Base-by-base conservation (phyloP, 768 basidiomycete species). In the Russula earlei region DNA sequence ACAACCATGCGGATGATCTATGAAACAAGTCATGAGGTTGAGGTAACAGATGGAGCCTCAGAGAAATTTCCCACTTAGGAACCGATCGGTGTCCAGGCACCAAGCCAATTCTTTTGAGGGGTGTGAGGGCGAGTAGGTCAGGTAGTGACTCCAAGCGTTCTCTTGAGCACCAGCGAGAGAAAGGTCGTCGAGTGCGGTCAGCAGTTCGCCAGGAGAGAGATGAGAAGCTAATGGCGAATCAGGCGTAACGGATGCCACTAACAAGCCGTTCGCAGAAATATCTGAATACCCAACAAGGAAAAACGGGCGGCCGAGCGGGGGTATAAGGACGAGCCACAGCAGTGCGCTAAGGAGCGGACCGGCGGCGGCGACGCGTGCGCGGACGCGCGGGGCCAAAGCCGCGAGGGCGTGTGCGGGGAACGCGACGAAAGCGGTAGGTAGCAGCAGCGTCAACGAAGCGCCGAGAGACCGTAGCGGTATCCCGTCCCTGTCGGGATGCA, bases 321-420 rank as follows among this genome's bases (percentile, higher is more conserved):
- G 36, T 54, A 69, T 69, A 17, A 86, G 69, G 7, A 80, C 27
- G 45, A 75, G 65, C 72, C 77, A 85, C 37, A 84, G 72, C 5
- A 82, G 55, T 11, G 90, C 65, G 64, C 92, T 94, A 68, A 92
- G 87, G 60, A 83, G 86, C 17, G 88, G 82, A 2, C 91, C 91
- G 1, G 85, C 81, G 8, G 85, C 75, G 31, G 83, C 74, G 46
- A 93, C 73, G 15, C 84, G 78, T n/a, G 83, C 67, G 20, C 78
- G 78, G 5, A 75, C 72, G 25, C 63, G 72, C 67, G 71, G 31
- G 62, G 64, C 34, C 9, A 78, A 68, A n/a, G 56, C 70, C 9
- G 74, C 73, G 42, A 77, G 64, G 41, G 67, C 67, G 7, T 71
- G 60, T 25, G 67, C 50, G 4, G 86, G 74, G 49, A 91, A 79